Percentiles rank a stretch among this genome's conserved stretches.
Conservation (phyloP, 1,284 basidiomycete species). For the Volvariella surrecta region DNA sequence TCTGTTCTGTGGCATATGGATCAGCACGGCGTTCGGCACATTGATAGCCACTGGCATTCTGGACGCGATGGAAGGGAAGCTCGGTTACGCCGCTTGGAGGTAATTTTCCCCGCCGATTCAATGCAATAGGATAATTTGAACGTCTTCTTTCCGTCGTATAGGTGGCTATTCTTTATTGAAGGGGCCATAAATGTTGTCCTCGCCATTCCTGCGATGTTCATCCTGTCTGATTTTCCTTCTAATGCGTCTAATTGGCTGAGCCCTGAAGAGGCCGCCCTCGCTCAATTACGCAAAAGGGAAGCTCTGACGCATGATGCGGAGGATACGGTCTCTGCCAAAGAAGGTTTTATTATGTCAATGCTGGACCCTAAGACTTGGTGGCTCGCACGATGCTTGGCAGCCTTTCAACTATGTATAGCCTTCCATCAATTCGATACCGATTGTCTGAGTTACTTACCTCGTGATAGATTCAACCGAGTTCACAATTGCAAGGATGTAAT, state of each 20-base stretch:
- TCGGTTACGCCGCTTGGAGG: constrained; percentile 19
- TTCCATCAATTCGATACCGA: constrained; percentile 25
- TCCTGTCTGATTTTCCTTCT: constrained; percentile 17
- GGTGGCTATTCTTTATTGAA: constrained; percentile 40
- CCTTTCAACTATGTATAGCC: constrained; percentile 41
- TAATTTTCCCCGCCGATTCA: constrained; percentile 3
- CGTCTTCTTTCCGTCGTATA: constrained; percentile 9
- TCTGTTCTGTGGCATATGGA: constrained; percentile 37
- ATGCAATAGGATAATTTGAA: not conserved
- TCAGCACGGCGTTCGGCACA: constrained; percentile 43
- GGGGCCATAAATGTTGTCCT: constrained; percentile 24
- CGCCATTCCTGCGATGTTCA: constrained; percentile 23
- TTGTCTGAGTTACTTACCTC: too few species aligned
- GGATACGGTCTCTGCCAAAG: constrained; percentile 8
- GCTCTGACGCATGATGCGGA: constrained; percentile 11
- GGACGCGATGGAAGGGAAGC: constrained; percentile 14
- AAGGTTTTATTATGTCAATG: constrained; percentile 30
- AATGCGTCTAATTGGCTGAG: constrained; percentile 14
- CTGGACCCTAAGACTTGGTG: constrained; percentile 56
- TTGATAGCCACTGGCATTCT: constrained; percentile 17
- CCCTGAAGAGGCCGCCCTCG: constrained; percentile 13
- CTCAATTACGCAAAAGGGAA: constrained; percentile 14
- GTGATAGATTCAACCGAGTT: too few species aligned
- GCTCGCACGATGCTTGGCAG: constrained; percentile 29
- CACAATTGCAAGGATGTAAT: too few species aligned